phyloP scores from a whole-genome alignment of 768 basidiomycete species.

The Boletus pseudopeckii region DNA sequence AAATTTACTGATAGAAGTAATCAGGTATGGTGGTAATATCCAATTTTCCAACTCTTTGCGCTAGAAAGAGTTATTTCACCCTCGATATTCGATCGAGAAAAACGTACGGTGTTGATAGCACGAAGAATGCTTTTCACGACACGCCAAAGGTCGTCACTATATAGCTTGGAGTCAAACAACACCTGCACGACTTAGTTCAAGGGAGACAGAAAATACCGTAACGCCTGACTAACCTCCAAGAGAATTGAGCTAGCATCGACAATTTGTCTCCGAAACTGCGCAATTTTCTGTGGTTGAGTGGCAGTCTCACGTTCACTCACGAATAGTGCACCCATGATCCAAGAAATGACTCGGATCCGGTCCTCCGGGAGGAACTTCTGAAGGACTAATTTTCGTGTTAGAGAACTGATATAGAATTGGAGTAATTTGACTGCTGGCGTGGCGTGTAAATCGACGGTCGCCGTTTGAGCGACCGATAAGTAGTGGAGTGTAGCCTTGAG shows the following conservation, averaged over 20 bases:
- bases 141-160: slow-evolving; percentile 22
- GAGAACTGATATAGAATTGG: slow-evolving; percentile 47
- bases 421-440: slow-evolving; percentile 46
- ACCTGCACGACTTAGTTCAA: slow-evolving; percentile 10
- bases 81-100: slow-evolving; percentile 1
- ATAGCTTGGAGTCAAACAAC: slow-evolving; percentile 25
- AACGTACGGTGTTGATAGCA: slow-evolving; percentile 26
- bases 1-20: slow-evolving; percentile 35
- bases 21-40: slow-evolving; percentile 41
- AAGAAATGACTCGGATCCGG: slow-evolving; percentile 43
- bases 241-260: slow-evolving; percentile 50
- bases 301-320: slow-evolving; percentile 34
- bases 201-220: background rate
- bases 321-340: slow-evolving; percentile 43
- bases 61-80: slow-evolving; percentile 34
- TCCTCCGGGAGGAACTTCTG: slow-evolving; percentile 43
- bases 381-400: slow-evolving; percentile 45
- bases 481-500: slow-evolving; percentile 40
- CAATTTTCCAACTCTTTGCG: slow-evolving; percentile 42
- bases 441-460: slow-evolving; percentile 41
- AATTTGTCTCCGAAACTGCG: slow-evolving; percentile 42
- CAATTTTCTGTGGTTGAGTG: slow-evolving; percentile 26
- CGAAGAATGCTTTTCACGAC: slow-evolving; percentile 21
- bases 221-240: slow-evolving; percentile 37
- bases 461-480: slow-evolving; percentile 43